phyloP scores from a whole-genome alignment of 2,329 filamentous ascomycete genomes.

The Fusarium protoensiforme region DNA sequence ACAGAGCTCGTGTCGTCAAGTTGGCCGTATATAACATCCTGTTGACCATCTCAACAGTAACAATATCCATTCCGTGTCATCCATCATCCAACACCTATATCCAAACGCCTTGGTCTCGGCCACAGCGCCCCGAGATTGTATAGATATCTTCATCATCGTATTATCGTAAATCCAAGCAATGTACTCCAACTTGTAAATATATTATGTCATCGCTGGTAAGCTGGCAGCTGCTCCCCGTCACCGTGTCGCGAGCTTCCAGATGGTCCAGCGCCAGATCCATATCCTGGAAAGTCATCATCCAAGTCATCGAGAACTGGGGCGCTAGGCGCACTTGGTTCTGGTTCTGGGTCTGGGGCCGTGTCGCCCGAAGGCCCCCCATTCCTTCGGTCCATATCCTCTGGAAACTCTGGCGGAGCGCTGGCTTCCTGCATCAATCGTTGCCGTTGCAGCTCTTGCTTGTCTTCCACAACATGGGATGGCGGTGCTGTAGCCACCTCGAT shows the following conservation, averaged over 20 bases:
- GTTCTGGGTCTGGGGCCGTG: constrained; percentile 25
- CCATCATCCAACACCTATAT: constrained; percentile 25
- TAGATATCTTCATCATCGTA: constrained; percentile 17
- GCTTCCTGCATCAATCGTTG: constrained; percentile 71
- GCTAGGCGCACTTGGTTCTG: constrained; percentile 67
- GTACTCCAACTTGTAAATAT: constrained; percentile 1
- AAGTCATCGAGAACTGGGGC: constrained; percentile 70
- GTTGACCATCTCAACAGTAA: constrained; percentile 9
- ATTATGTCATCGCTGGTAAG: constrained; percentile 51
- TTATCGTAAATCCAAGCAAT: constrained; percentile 21
- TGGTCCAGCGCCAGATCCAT: constrained; percentile 42
- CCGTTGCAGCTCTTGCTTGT: constrained; percentile 83
- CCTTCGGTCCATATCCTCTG: constrained; percentile 60
- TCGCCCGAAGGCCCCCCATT: constrained; percentile 45
- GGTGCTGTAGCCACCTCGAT: constrained; percentile 46
- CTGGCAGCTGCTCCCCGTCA: constrained; percentile 51
- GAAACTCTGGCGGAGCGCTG: constrained; percentile 71
- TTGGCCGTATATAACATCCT: background rate
- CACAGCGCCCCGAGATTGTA: constrained; percentile 19
- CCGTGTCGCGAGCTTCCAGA: constrained; percentile 26
- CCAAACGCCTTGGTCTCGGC: constrained; percentile 28
- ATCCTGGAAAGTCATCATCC: constrained; percentile 59
- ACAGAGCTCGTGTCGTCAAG: background rate
- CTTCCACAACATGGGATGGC: constrained; percentile 62
- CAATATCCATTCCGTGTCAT: constrained; percentile 14